These are phyloP conservation scores for Pyrenochaeta sp. DNA, from an alignment of 2,329 filamentous ascomycete species.

Conservation along the genomic window DNA sequence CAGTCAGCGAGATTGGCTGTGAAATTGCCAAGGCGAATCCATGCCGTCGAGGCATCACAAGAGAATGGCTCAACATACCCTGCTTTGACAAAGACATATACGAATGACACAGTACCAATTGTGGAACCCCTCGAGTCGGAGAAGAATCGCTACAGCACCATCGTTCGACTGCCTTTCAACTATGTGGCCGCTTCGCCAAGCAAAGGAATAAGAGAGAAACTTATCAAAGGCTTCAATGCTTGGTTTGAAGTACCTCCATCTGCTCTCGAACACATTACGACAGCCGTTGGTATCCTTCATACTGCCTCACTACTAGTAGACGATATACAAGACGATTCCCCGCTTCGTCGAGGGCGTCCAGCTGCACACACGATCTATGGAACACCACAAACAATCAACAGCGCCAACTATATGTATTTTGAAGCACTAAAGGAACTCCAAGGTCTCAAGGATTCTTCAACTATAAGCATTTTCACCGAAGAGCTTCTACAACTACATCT, in stretches of 20 bases:
- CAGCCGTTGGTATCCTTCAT: constrained; percentile 80
- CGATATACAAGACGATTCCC: constrained; percentile 74
- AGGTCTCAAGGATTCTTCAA: too few species aligned
- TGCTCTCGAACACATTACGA: constrained; percentile 63
- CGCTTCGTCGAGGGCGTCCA: constrained; percentile 71
- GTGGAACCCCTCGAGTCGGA: background rate
- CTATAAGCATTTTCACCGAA: background rate
- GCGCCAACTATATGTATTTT: constrained; percentile 54
- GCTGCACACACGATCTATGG: constrained; percentile 84
- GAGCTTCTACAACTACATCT: background rate
- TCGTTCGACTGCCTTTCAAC: background rate
- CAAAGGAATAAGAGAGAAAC: background rate
- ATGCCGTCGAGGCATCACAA: background rate
- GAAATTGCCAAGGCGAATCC: background rate
- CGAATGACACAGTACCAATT: background rate
- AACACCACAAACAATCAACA: constrained; percentile 84
- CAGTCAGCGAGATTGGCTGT: background rate
- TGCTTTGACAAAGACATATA: too few species aligned
- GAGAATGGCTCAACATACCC: too few species aligned
- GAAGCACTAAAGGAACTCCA: too few species aligned
- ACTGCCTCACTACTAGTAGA: constrained; percentile 73
- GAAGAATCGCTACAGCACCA: background rate
- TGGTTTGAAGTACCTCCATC: background rate
- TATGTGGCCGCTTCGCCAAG: background rate
- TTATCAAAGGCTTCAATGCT: background rate